phyloP scores from a whole-genome alignment of 2,329 filamentous ascomycete genomes.

The Aureobasidium sp. region DNA sequence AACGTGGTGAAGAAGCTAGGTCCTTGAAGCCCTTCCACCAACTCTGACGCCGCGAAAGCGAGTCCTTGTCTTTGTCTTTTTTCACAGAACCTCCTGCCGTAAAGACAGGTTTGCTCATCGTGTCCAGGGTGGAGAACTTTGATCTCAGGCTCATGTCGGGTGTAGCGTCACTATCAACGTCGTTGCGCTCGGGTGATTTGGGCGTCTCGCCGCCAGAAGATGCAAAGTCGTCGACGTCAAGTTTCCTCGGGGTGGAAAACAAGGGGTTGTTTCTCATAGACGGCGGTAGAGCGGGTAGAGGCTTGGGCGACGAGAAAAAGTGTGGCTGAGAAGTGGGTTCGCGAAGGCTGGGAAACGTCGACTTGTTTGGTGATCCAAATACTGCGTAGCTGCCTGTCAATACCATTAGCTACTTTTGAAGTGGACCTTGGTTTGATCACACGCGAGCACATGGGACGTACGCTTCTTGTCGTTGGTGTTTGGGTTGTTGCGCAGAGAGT shows the following conservation, averaged over 20 bases:
- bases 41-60: not conserved
- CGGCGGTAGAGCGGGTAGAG: conserved; percentile 31
- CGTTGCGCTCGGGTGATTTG: conserved; percentile 34
- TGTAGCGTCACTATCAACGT: conserved; percentile 34
- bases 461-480: conserved; percentile 30
- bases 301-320: conserved; percentile 36
- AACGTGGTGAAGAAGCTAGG: not conserved
- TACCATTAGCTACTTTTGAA: not conserved
- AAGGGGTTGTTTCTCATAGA: conserved; percentile 28
- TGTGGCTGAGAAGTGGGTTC: conserved; percentile 43
- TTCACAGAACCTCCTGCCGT: not conserved
- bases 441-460: conserved; percentile 21
- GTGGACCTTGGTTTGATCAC: not conserved
- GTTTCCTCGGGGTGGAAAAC: conserved; percentile 32
- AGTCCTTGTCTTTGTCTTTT: conserved; percentile 11
- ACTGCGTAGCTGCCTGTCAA: conserved; percentile 23
- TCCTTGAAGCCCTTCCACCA: conserved; percentile 10
- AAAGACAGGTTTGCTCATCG: conserved; percentile 10
- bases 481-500: conserved; percentile 24
- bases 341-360: conserved; percentile 37
- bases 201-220: conserved; percentile 44
- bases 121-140: conserved; percentile 18
- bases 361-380: conserved; percentile 43
- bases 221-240: conserved; percentile 28
- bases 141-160: conserved; percentile 28